Conservation (phyloP, 75 land plant species). For the Adiantum capillusveneris region DNA sequence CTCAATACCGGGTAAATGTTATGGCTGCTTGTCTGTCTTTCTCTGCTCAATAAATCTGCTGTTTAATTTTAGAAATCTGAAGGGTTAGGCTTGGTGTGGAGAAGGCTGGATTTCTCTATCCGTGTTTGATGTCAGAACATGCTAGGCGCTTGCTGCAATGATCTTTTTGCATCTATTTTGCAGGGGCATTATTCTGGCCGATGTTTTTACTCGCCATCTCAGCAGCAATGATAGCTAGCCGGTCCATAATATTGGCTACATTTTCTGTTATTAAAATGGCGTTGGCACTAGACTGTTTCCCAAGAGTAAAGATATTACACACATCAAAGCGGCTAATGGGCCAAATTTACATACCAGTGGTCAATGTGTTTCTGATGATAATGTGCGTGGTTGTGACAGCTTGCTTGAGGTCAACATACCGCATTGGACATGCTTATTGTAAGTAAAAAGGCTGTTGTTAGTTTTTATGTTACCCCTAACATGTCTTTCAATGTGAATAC, state of each 20-base stretch:
- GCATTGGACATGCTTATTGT: slow-evolving; percentile 85
- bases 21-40: too few species aligned
- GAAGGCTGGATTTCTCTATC: too few species aligned
- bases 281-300: slow-evolving; percentile 71
- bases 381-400: slow-evolving; percentile 73
- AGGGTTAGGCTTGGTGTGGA: too few species aligned
- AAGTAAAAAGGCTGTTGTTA: neutral
- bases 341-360: slow-evolving; percentile 85
- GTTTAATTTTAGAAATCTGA: too few species aligned
- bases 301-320: slow-evolving; percentile 77
- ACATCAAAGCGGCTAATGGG: slow-evolving; percentile 72
- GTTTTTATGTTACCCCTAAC: too few species aligned
- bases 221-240: slow-evolving; percentile 89
- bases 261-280: slow-evolving; percentile 80
- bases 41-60: too few species aligned
- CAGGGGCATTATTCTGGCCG: slow-evolving; percentile 60
- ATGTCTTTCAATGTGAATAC: too few species aligned
- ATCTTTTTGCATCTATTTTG: too few species aligned
- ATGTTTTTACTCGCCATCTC: slow-evolving; percentile 65
- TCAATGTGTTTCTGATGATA: slow-evolving; percentile 75
- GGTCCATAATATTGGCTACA: slow-evolving; percentile 84
- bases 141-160: too few species aligned
- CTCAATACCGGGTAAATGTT: slow-evolving; percentile 69
- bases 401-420: slow-evolving; percentile 58
- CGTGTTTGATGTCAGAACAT: too few species aligned